Conservation (phyloP, 2,329 filamentous ascomycete species). For the Coniochaeta prunicola region DNA sequence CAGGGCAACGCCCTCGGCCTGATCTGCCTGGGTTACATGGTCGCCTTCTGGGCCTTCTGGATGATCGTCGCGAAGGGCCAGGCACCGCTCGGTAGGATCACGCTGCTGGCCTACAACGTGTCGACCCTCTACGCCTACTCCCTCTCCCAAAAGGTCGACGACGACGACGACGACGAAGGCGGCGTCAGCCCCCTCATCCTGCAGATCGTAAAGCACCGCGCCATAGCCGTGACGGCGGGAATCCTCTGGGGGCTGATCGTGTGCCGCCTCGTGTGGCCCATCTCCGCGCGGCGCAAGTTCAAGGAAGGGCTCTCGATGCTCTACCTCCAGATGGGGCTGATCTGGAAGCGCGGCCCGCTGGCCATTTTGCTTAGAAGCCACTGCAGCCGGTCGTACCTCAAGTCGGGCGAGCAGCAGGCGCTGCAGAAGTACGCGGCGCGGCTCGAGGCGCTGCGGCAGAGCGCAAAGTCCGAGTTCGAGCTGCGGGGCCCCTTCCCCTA, state of each 20-base stretch:
- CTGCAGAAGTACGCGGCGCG: slow-evolving; percentile 74
- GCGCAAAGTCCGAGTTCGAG: slow-evolving; percentile 81
- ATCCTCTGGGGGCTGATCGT: slow-evolving; percentile 90
- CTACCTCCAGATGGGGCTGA: slow-evolving; percentile 89
- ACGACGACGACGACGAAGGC: slow-evolving; percentile 83
- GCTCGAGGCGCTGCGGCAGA: slow-evolving; percentile 63
- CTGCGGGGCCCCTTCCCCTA: slow-evolving; percentile 80
- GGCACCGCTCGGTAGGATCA: slow-evolving; percentile 86
- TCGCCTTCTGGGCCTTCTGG: slow-evolving; percentile 80
- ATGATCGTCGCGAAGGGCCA: slow-evolving; percentile 79
- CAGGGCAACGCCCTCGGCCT: slow-evolving; percentile 67
- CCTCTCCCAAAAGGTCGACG: slow-evolving; percentile 69
- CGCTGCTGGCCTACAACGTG: slow-evolving; percentile 92
- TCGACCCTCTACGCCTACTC: slow-evolving; percentile 92
- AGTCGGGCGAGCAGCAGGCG: slow-evolving; percentile 77
- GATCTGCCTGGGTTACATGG: slow-evolving; percentile 73
- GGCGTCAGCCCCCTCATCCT: slow-evolving; percentile 76
- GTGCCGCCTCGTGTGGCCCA: slow-evolving; percentile 87
- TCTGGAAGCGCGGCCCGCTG: slow-evolving; percentile 91
- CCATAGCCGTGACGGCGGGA: slow-evolving; percentile 77
- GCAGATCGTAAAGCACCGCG: slow-evolving; percentile 81
- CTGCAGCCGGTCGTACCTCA: slow-evolving; percentile 64
- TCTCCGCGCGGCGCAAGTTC: slow-evolving; percentile 80
- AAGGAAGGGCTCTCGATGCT: slow-evolving; percentile 85
- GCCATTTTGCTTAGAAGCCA: slow-evolving; percentile 60